Evolutionary conservation across 257 asterid species (phyloP).

Genomic region (Penstemon newberryi): DNA sequence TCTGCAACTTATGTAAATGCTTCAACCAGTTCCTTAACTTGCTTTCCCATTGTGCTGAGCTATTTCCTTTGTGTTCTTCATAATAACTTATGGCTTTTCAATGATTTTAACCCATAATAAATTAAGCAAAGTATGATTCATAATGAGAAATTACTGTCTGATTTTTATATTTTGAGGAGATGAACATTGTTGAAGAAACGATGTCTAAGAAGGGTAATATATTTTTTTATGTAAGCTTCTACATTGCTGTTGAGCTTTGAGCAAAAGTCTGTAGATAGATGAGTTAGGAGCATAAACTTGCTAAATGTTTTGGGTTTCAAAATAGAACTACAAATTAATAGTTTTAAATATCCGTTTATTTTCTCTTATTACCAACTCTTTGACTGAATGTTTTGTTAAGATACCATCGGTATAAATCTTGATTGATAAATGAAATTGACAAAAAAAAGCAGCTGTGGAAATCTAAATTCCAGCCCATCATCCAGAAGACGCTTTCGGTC

Average conservation of each 20-base stretch:
- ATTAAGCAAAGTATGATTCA: background rate
- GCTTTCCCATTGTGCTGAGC: background rate
- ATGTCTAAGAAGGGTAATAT: background rate
- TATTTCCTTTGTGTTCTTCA: background rate
- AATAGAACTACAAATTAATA: background rate
- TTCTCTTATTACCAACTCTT: slow-evolving; percentile 19
- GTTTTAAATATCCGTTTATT: background rate
- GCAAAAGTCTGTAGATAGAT: background rate
- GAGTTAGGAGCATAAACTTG: background rate
- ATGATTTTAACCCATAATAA: background rate
- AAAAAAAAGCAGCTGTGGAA: slow-evolving; percentile 56
- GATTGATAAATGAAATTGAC: slow-evolving; percentile 19
- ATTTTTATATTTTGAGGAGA: background rate
- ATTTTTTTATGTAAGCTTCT: background rate
- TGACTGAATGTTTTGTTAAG: slow-evolving; percentile 5
- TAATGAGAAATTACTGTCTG: background rate
- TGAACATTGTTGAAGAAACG: background rate
- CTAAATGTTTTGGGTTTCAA: background rate
- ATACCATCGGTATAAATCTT: slow-evolving; percentile 16
- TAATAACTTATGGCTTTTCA: slow-evolving; percentile 10
- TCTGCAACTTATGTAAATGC: slow-evolving; percentile 12
- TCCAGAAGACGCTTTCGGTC: slow-evolving; percentile 44
- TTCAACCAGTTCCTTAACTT: background rate
- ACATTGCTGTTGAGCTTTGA: background rate
- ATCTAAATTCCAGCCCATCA: slow-evolving; percentile 47